Percentiles rank a stretch among this genome's conserved stretches.
Evolutionary conservation across 2,329 filamentous ascomycete species (phyloP).

Genomic region (Volutella citrinella): DNA sequence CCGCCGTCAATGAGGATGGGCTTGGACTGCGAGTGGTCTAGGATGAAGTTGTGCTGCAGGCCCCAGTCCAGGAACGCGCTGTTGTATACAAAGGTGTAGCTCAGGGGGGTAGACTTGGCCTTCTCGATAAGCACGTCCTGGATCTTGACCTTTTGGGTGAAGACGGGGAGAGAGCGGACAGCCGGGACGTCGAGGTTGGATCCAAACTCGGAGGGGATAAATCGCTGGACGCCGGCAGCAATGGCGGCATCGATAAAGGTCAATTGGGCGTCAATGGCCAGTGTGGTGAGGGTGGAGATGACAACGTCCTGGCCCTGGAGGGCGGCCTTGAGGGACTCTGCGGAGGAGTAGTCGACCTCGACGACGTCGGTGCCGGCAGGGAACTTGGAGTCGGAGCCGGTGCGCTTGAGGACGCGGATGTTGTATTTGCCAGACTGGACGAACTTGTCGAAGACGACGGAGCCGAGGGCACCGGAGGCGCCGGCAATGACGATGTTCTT

Average conservation of each 20-base stretch:
- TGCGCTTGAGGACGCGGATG: slow-evolving; percentile 33
- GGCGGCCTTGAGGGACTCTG: slow-evolving; percentile 46
- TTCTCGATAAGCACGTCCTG: slow-evolving; percentile 40
- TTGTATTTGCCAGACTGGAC: slow-evolving; percentile 31
- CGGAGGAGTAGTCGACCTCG: slow-evolving; percentile 38
- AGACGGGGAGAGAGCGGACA: slow-evolving; percentile 45
- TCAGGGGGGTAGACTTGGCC: slow-evolving; percentile 39
- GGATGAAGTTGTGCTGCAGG: slow-evolving; percentile 38
- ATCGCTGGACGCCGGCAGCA: slow-evolving; percentile 57
- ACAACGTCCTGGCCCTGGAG: slow-evolving; percentile 58
- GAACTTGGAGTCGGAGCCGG: slow-evolving; percentile 38
- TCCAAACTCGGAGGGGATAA: slow-evolving; percentile 59
- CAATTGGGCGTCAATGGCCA: slow-evolving; percentile 36
- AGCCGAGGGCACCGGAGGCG: slow-evolving; percentile 34
- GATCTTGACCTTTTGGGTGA: slow-evolving; percentile 45
- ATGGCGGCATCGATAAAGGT: slow-evolving; percentile 57
- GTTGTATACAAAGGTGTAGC: slow-evolving; percentile 54
- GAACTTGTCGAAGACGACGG: slow-evolving; percentile 28
- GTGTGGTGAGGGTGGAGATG: slow-evolving; percentile 34
- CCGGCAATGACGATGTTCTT: slow-evolving; percentile 38
- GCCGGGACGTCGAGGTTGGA: slow-evolving; percentile 31
- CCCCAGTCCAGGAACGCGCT: slow-evolving; percentile 61
- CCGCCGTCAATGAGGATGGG: slow-evolving; percentile 49
- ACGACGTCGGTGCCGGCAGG: slow-evolving; percentile 26
- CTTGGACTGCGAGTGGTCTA: slow-evolving; percentile 38